Percentiles rank a stretch among this genome's conserved stretches.
Conservation (phyloP, 1,139 yeast genomes). For the Kazachstania sp. region DNA sequence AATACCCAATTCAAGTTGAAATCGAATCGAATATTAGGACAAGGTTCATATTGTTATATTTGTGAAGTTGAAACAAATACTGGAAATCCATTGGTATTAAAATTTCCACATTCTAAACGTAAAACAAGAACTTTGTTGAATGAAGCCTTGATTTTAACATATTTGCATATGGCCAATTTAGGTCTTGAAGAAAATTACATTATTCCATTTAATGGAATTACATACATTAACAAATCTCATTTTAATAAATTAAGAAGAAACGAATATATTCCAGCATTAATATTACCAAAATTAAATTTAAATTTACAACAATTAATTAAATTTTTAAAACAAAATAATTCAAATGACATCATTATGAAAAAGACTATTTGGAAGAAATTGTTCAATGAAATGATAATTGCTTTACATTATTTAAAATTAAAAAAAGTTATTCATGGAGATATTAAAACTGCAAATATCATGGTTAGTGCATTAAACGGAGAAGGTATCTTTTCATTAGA, state of each 20-base stretch:
- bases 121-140: slow-evolving; percentile 7
- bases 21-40: slow-evolving; percentile 3
- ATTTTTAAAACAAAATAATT: background rate
- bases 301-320: slow-evolving; percentile 10
- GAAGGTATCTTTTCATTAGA: background rate
- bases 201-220: slow-evolving; percentile 13
- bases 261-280: slow-evolving; percentile 14
- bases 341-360: background rate
- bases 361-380: slow-evolving; percentile 12
- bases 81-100: background rate
- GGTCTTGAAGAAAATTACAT: slow-evolving; percentile 3
- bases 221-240: slow-evolving; percentile 12
- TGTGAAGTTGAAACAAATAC: background rate
- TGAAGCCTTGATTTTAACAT: slow-evolving; percentile 9
- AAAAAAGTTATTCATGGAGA: slow-evolving; percentile 16
- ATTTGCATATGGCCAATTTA: background rate
- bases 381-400: slow-evolving; percentile 6
- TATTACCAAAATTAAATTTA: slow-evolving; percentile 11
- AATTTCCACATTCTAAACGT: slow-evolving; percentile 7
- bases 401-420: slow-evolving; percentile 9
- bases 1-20: slow-evolving; percentile 1
- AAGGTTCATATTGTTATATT: slow-evolving; percentile 5
- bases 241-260: slow-evolving; percentile 10
- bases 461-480: slow-evolving; percentile 2
- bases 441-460: slow-evolving; percentile 17